Conservation (phyloP, 179 eudicot species). For the Drosera spatulata region DNA sequence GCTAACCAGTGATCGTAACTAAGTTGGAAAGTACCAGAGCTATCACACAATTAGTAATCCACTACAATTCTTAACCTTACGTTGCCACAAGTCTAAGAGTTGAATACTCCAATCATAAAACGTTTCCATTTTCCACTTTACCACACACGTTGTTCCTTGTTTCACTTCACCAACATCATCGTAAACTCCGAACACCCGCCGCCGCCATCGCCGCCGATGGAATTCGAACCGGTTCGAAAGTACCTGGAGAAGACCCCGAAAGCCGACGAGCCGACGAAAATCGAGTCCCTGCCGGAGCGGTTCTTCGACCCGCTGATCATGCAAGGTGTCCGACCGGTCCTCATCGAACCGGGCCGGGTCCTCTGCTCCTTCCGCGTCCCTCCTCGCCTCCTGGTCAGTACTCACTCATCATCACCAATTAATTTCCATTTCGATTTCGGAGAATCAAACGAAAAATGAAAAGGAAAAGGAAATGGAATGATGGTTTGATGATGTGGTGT, state of each 20-base stretch:
- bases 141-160: too few species aligned
- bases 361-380: slow-evolving; percentile 74
- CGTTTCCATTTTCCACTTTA: too few species aligned
- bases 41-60: too few species aligned
- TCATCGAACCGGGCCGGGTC: slow-evolving; percentile 53
- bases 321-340: slow-evolving; percentile 42
- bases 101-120: too few species aligned
- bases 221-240: slow-evolving; percentile 40
- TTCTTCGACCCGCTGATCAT: slow-evolving; percentile 63
- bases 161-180: too few species aligned
- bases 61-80: too few species aligned
- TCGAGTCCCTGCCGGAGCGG: slow-evolving; percentile 40
- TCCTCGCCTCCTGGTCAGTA: slow-evolving; percentile 57
- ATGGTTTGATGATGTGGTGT: not conserved
- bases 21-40: too few species aligned
- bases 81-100: too few species aligned
- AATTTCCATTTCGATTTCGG: not conserved
- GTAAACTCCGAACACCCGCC: too few species aligned
- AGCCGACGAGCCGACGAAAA: slow-evolving; percentile 23
- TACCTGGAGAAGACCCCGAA: slow-evolving; percentile 42
- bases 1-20: too few species aligned
- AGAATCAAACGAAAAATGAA: not conserved
- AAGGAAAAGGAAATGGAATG: not conserved
- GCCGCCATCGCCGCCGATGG: slow-evolving; percentile 22
- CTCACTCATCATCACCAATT: not conserved